Conservation (phyloP, 108 stramenopile species). For the Epipyxis sp. region DNA sequence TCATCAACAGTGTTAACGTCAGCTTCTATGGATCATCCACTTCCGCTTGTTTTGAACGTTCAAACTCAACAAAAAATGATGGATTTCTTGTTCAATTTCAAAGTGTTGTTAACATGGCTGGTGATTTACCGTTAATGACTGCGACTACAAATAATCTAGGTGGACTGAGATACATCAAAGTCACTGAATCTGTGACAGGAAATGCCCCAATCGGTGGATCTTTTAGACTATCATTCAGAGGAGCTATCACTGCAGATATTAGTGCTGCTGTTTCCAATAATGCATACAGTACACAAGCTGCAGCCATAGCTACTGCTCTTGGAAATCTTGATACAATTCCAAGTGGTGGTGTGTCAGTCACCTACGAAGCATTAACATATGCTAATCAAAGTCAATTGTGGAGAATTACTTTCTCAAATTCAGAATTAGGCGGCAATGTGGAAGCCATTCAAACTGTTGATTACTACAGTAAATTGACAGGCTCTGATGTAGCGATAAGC, state of each 20-base stretch:
- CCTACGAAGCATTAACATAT: slow-evolving; percentile 37
- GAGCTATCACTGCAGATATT: slow-evolving; percentile 55
- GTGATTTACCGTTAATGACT: slow-evolving; percentile 61
- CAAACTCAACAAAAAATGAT: not conserved
- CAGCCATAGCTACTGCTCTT: slow-evolving; percentile 56
- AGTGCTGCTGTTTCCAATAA: slow-evolving; percentile 22
- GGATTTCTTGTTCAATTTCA: slow-evolving; percentile 58
- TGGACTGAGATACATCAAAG: slow-evolving; percentile 57
- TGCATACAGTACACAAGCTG: slow-evolving; percentile 25
- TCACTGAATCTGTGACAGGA: slow-evolving; percentile 53
- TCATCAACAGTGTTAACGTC: slow-evolving; percentile 56
- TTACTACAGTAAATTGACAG: slow-evolving; percentile 39
- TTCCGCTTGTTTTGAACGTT: slow-evolving; percentile 6
- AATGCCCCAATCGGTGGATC: slow-evolving; percentile 62
- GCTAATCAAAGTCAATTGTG: slow-evolving; percentile 56
- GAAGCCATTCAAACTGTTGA: slow-evolving; percentile 57
- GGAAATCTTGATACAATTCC: slow-evolving; percentile 62
- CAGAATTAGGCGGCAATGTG: slow-evolving; percentile 69
- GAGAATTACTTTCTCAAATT: slow-evolving; percentile 61
- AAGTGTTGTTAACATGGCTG: slow-evolving; percentile 51
- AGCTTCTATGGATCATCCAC: slow-evolving; percentile 28
- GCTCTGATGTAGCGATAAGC: slow-evolving; percentile 57
- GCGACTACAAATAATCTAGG: slow-evolving; percentile 59
- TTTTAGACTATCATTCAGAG: slow-evolving; percentile 66
- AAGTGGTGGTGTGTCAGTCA: slow-evolving; percentile 54